A percentile compares a stretch with the other conserved stretches of the same genome.
phyloP scores from a whole-genome alignment of 371 early-diverging fungal species.

The Nematocida homosporus region DNA sequence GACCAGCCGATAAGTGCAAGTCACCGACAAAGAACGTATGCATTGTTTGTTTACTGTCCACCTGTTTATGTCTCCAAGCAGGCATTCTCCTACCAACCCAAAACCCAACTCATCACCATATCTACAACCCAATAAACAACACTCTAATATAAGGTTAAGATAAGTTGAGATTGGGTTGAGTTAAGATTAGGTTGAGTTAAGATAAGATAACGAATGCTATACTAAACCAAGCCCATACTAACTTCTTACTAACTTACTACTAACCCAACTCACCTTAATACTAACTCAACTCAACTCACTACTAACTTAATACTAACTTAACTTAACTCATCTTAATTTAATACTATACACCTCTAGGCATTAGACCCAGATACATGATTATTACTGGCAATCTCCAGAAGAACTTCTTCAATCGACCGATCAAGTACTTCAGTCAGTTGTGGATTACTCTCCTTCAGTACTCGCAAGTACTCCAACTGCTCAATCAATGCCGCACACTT shows the following conservation, averaged over 20 bases:
- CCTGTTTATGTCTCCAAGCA: neutral
- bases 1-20: constrained; percentile 19
- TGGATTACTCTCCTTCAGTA: neutral
- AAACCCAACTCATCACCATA: neutral
- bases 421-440: neutral
- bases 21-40: constrained; percentile 33
- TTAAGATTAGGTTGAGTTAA: too few species aligned
- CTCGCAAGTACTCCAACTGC: constrained; percentile 44
- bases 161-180: too few species aligned
- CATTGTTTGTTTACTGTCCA: constrained; percentile 10
- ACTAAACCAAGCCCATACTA: too few species aligned
- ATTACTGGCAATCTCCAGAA: constrained; percentile 17
- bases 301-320: too few species aligned
- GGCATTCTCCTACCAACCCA: neutral
- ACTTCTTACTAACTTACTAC: too few species aligned
- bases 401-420: constrained; percentile 28
- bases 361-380: neutral
- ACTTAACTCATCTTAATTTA: too few species aligned
- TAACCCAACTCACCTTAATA: too few species aligned
- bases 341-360: neutral
- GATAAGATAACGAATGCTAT: too few species aligned
- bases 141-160: neutral
- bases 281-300: too few species aligned
- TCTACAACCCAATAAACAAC: neutral
- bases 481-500: constrained; percentile 23